Evolutionary conservation across 192 early-diverging fungal species (phyloP), one percentile per base, ranked within the genome.

Genomic region (Entomortierella chlamydospora): DNA sequence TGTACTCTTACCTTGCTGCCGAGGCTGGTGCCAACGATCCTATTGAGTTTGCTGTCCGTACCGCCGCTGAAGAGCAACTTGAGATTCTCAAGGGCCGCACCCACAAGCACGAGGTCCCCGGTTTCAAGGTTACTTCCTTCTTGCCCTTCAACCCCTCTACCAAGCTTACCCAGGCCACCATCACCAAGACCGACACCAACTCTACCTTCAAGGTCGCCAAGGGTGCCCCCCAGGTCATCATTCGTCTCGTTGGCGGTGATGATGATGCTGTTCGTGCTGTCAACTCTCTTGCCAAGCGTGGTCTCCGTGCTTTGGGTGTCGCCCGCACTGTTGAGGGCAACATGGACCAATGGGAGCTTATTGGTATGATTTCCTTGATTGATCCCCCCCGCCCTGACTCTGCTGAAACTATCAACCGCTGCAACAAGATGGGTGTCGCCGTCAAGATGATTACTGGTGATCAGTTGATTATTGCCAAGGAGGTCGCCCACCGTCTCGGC

Each of bases 381-480:
- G 94, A 94, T 59, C 93, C 94, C 13, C 93, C 93, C 33, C 89
- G 93, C 30, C 90, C 91, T 18, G 94, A 95, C 82, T 95, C 94
- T 42, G 93, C 86, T 47, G 85, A 90, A 49, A 96, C 95, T 52
- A 95, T 96, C 62, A 74, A 82, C 37, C 91, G 93, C 61, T 95
- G 94, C 85, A 83, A 89, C 65, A 72, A 86, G 29, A 88, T 94
- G 81, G 95, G 95, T 59, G 90, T 96, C 34, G 85, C 89, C 34
- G 92, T 95, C 76, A 96, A 96, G 86, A 95, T 96, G 95, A 90
- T 96, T 64, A 96, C 95, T 41, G 95, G 95, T 51, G 95, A 96
- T 76, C 95, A 95, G 85, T 84, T 91, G 49, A 93, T 94, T 61
- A 95, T 95, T 83, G 95, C 90, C 73, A 95, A 94, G 85, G 94